A percentile compares a stretch with the other conserved stretches of the same genome.
Conservation (phyloP, 2,329 filamentous ascomycete genomes). For the Epichloe gansuensis region DNA sequence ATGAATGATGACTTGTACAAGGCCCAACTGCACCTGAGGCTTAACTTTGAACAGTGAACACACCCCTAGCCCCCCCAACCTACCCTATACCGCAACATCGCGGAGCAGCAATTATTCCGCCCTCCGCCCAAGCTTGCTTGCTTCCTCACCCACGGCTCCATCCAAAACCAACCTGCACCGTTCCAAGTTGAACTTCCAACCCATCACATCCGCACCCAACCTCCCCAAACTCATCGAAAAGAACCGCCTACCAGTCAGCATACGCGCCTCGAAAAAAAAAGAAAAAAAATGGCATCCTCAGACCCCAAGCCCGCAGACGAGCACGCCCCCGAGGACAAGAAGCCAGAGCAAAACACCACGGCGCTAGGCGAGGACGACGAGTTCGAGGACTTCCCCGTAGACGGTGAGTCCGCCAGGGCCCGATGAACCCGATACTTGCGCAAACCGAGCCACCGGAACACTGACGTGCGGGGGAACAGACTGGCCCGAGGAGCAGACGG, state of each 20-base stretch:
- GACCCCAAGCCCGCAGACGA: constrained; percentile 18
- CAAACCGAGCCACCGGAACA: neutral
- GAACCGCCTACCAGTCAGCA: neutral
- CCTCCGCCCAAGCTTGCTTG: too few species aligned
- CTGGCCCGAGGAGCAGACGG: constrained; percentile 85
- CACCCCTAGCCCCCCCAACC: too few species aligned
- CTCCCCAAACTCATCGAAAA: neutral
- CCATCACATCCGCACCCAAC: neutral
- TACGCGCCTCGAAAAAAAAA: neutral
- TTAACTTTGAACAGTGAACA: too few species aligned
- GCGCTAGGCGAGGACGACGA: constrained; percentile 94
- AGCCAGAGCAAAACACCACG: constrained; percentile 37
- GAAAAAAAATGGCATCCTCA: constrained; percentile 7
- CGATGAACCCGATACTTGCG: neutral
- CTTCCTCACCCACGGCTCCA: too few species aligned
- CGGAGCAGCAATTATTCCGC: too few species aligned
- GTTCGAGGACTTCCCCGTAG: constrained; percentile 96
- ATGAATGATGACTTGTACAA: too few species aligned
- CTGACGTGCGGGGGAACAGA: constrained; percentile 38
- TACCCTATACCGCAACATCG: too few species aligned
- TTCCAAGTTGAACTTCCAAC: too few species aligned
- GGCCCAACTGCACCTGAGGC: too few species aligned
- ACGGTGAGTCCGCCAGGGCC: constrained; percentile 47
- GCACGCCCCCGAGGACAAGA: constrained; percentile 17
- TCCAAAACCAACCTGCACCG: too few species aligned